These are phyloP conservation scores for Seminavis robusta DNA, from an alignment of 108 stramenopile species.

Conservation along the genomic window DNA sequence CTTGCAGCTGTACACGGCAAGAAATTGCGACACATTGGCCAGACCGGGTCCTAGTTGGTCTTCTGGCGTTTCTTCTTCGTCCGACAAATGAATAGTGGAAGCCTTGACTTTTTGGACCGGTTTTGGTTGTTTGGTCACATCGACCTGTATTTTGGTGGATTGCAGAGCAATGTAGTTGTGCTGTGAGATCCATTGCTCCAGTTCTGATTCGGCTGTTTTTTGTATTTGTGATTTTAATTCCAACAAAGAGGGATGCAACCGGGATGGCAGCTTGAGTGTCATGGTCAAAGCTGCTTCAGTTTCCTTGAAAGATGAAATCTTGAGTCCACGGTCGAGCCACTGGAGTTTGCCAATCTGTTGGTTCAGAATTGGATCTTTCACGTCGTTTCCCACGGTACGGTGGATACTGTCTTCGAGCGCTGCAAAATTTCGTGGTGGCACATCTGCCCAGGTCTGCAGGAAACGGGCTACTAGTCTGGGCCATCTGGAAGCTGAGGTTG, in stretches of 20 bases:
- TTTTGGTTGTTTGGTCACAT: slow-evolving; percentile 22
- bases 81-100: slow-evolving; percentile 12
- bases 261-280: slow-evolving; percentile 49
- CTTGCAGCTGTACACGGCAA: slow-evolving; percentile 89
- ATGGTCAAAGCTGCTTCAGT: slow-evolving; percentile 39
- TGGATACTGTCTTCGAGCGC: slow-evolving; percentile 46
- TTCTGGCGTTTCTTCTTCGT: slow-evolving; percentile 33
- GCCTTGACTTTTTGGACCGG: no score
- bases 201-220: slow-evolving; percentile 32
- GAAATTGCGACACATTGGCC: slow-evolving; percentile 61
- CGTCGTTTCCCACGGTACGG: slow-evolving; percentile 15
- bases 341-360: slow-evolving; percentile 26
- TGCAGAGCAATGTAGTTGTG: slow-evolving; percentile 15
- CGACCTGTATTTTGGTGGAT: slow-evolving; percentile 21
- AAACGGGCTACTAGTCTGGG: no score
- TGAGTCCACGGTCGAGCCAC: slow-evolving; percentile 39
- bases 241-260: slow-evolving; percentile 61
- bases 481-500: no score
- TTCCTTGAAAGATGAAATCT: slow-evolving; percentile 11
- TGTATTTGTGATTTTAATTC: slow-evolving; percentile 38
- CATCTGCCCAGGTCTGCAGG: no score
- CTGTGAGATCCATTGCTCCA: slow-evolving; percentile 11
- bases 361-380: slow-evolving; percentile 43
- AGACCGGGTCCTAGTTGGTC: slow-evolving; percentile 58
- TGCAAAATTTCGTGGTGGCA: slow-evolving; percentile 42